Evolutionary conservation across 2,329 filamentous ascomycete species (phyloP).

Genomic region (Fusarium mundagurra): DNA sequence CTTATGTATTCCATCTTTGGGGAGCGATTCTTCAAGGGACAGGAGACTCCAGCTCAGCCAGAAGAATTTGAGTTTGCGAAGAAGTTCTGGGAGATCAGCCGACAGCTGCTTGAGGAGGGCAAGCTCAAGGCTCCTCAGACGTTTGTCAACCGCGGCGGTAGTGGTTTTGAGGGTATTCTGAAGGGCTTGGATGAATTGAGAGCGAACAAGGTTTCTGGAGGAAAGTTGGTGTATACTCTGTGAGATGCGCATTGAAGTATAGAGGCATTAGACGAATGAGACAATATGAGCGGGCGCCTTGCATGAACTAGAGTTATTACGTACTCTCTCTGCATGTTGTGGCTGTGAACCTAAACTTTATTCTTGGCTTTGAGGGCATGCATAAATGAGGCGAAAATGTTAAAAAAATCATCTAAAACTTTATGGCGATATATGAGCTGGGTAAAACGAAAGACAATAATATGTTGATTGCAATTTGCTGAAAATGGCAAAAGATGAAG

Average conservation of each 20-base stretch:
- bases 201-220: background rate
- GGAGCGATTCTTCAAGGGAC: background rate
- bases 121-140: background rate
- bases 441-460: background rate
- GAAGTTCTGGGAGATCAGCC: conserved; percentile 7
- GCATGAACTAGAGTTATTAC: background rate
- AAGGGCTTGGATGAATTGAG: conserved; percentile 10
- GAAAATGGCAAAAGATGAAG: background rate
- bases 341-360: background rate
- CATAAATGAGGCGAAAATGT: background rate
- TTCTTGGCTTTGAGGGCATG: rapidly evolving
- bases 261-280: rapidly evolving
- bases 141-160: background rate
- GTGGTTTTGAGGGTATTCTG: background rate
- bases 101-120: background rate
- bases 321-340: no score
- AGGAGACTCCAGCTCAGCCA: background rate
- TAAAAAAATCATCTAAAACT: background rate
- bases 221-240: conserved; percentile 14
- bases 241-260: background rate
- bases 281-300: no score
- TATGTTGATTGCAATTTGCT: background rate
- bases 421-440: no score
- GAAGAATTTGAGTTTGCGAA: conserved; percentile 13
- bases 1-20: conserved; percentile 21